Evolutionary conservation across 2,329 filamentous ascomycete genomes (phyloP).

Genomic region (Aspergillus candidus): DNA sequence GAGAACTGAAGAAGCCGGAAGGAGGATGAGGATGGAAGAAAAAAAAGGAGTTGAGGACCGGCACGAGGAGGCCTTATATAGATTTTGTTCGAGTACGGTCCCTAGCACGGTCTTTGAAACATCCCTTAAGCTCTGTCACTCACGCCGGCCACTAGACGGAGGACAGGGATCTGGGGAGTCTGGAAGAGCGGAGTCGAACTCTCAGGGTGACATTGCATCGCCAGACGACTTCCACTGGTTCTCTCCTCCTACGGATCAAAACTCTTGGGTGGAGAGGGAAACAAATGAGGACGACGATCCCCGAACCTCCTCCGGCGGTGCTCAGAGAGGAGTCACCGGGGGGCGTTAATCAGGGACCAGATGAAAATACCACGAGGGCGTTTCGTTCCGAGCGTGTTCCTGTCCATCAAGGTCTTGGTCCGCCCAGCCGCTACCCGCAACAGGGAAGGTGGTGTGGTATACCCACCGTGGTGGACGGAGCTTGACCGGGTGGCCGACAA

Average conservation of each 20-base stretch:
- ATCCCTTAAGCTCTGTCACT: conserved; percentile 1
- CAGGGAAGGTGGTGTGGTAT: no score
- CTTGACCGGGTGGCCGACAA: no score
- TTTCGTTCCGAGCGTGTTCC: no score
- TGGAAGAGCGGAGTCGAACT: conserved; percentile 8
- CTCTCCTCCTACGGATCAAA: conserved; percentile 13
- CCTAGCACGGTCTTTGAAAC: no score
- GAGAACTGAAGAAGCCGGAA: neutral
- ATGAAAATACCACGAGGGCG: no score
- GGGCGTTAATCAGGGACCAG: no score
- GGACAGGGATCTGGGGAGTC: conserved; percentile 8
- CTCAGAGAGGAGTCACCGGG: conserved; percentile 1
- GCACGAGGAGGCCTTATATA: conserved; percentile 6
- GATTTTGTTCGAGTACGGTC: neutral
- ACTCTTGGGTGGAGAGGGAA: conserved; percentile 7
- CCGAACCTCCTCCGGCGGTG: no score
- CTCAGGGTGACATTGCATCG: conserved; percentile 20
- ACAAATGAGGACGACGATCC: conserved; percentile 6
- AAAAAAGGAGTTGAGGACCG: conserved; percentile 4
- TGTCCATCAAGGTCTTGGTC: no score
- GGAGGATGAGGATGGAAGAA: neutral
- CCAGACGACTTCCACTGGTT: conserved; percentile 11
- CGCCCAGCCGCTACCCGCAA: no score
- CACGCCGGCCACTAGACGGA: neutral
- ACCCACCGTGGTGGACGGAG: no score